phyloP scores from a whole-genome alignment of 805 yeast species.

The Grigorovia transvaalensis region DNA sequence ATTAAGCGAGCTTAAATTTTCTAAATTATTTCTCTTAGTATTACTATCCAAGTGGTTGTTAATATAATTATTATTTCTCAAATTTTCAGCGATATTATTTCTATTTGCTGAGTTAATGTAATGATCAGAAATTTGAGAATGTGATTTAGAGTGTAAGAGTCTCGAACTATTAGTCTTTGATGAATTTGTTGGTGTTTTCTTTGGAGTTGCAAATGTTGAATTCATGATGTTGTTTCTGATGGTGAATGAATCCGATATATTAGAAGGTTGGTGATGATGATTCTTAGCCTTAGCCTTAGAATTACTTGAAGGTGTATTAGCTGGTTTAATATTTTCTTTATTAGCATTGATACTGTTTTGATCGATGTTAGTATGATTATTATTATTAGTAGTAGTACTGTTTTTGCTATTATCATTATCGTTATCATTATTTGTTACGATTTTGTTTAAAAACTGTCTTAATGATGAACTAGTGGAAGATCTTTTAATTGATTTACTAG shows the following conservation, averaged over 20 bases:
- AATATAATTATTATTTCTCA: background rate
- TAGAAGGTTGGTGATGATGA: background rate
- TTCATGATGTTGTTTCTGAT: background rate
- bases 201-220: background rate
- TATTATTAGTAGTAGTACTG: background rate
- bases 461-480: slow-evolving; percentile 27
- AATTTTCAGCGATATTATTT: background rate
- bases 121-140: background rate
- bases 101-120: background rate
- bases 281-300: too few species aligned
- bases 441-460: slow-evolving; percentile 23
- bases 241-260: background rate
- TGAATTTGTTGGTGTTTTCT: background rate
- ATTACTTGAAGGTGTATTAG: too few species aligned
- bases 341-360: background rate
- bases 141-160: background rate
- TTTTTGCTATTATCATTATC: background rate
- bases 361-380: background rate
- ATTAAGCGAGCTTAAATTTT: background rate
- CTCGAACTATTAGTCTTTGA: background rate
- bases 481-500: slow-evolving; percentile 11
- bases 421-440: slow-evolving; percentile 10
- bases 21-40: background rate
- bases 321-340: background rate
- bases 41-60: background rate